These are phyloP conservation scores for Paramyrothecium roridum DNA, from an alignment of 2,329 filamentous ascomycete species.

Conservation along the genomic window DNA sequence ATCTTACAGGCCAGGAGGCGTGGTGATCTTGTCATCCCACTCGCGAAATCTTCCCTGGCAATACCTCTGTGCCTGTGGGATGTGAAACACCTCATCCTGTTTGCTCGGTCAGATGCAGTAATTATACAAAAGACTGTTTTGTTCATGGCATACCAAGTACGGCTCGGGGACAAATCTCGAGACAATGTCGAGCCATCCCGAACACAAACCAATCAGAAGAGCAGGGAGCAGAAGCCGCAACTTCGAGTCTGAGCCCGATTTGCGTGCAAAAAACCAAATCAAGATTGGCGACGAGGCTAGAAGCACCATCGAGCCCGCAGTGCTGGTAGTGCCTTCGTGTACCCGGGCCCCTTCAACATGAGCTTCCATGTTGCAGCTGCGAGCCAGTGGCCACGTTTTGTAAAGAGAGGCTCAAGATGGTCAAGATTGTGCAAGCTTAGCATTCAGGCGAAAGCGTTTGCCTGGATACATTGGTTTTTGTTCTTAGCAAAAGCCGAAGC, in stretches of 20 bases:
- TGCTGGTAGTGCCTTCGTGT: no score
- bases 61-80: slow-evolving; percentile 87
- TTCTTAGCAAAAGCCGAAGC: no score
- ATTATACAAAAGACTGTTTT: background rate
- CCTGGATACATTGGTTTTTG: no score
- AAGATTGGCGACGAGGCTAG: no score
- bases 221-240: slow-evolving; percentile 8
- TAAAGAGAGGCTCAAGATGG: no score
- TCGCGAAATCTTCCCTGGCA: slow-evolving; percentile 69
- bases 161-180: slow-evolving; percentile 43
- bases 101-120: slow-evolving; percentile 7
- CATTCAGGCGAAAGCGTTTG: no score
- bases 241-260: background rate
- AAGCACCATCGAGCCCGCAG: no score
- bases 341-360: no score
- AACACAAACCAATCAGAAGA: slow-evolving; percentile 13
- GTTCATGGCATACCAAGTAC: slow-evolving; percentile 44
- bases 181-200: slow-evolving; percentile 14
- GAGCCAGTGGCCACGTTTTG: no score
- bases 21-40: slow-evolving; percentile 98
- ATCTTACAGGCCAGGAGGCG: slow-evolving; percentile 75
- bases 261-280: no score
- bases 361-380: no score
- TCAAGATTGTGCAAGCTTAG: no score
- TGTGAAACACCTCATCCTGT: slow-evolving; percentile 84